These are phyloP conservation scores for Podaxis pistillaris DNA, from an alignment of 768 basidiomycete species.

Conservation along the genomic window DNA sequence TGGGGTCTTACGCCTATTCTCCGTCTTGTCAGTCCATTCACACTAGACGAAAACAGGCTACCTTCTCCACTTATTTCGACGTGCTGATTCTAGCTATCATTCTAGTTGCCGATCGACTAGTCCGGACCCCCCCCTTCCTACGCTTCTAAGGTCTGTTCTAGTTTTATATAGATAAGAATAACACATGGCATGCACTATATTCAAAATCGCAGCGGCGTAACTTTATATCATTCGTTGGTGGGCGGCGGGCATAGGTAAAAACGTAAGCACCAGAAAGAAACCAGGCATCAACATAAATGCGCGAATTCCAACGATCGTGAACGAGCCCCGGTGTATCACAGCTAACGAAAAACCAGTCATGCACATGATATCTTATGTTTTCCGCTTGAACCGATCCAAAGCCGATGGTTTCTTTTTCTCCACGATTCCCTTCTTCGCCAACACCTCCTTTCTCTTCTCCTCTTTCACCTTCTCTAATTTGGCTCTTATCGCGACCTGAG, in stretches of 20 bases:
- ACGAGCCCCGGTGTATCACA: no score
- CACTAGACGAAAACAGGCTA: no score
- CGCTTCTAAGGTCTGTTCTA: background rate
- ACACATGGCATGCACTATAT: background rate
- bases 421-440: constrained; percentile 26
- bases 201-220: background rate
- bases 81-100: no score
- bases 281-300: no score
- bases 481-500: constrained; percentile 59
- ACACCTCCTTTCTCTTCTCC: constrained; percentile 36
- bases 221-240: no score
- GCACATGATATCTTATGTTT: background rate
- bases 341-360: background rate
- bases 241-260: no score
- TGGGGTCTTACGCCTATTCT: no score
- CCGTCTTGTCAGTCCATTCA: no score
- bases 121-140: background rate
- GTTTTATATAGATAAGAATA: background rate
- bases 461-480: constrained; percentile 62
- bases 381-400: constrained; percentile 39
- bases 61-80: no score
- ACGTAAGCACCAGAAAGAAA: no score
- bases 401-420: constrained; percentile 32
- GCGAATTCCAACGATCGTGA: no score
- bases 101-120: no score